phyloP scores from a whole-genome alignment of 768 basidiomycete genomes.

The Rhodotorula kratochvilovae region DNA sequence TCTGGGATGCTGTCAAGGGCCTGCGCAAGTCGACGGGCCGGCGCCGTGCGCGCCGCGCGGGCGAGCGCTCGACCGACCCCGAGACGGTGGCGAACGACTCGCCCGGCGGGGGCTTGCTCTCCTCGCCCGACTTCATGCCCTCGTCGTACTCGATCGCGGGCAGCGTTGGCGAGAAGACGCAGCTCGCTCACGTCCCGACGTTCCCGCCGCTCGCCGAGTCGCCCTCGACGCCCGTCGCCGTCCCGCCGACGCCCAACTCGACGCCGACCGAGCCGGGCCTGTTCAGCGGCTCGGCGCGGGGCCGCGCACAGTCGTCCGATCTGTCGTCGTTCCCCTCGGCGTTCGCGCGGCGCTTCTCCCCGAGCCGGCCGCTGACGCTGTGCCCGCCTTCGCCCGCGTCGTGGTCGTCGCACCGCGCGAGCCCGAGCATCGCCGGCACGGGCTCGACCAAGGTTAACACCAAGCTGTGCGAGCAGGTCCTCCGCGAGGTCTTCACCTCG shows the following conservation, averaged over 20 bases:
- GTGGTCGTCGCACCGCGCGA: conserved; percentile 12
- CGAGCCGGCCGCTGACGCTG: not conserved
- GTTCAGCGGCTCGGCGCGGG: not conserved
- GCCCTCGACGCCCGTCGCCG: not conserved
- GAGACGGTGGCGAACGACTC: conserved; percentile 12
- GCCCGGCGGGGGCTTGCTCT: conserved; percentile 16
- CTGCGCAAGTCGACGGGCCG: conserved; percentile 23
- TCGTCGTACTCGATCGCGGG: conserved; percentile 31
- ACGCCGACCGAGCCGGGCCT: conserved; percentile 26
- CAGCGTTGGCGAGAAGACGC: conserved; percentile 9
- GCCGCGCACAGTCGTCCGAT: conserved; percentile 21
- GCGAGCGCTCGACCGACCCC: conserved; percentile 26
- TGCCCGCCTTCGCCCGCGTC: not conserved
- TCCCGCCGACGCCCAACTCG: conserved; percentile 37
- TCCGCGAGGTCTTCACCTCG: conserved; percentile 71
- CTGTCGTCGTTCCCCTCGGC: conserved; percentile 5
- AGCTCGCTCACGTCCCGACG: conserved; percentile 15
- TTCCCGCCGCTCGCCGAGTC: conserved; percentile 17
- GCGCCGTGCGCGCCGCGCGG: not conserved
- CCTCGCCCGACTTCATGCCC: conserved; percentile 34
- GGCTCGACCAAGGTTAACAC: conserved; percentile 93
- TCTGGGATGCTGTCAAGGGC: conserved; percentile 49
- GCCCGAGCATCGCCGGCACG: conserved; percentile 61
- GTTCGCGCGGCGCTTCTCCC: conserved; percentile 23
- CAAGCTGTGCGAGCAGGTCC: conserved; percentile 89